A percentile compares a stretch with the other conserved stretches of the same genome.
These are phyloP conservation scores for Aspergillus japonicus DNA, from an alignment of 2,329 filamentous ascomycete species.

Conservation along the genomic window DNA sequence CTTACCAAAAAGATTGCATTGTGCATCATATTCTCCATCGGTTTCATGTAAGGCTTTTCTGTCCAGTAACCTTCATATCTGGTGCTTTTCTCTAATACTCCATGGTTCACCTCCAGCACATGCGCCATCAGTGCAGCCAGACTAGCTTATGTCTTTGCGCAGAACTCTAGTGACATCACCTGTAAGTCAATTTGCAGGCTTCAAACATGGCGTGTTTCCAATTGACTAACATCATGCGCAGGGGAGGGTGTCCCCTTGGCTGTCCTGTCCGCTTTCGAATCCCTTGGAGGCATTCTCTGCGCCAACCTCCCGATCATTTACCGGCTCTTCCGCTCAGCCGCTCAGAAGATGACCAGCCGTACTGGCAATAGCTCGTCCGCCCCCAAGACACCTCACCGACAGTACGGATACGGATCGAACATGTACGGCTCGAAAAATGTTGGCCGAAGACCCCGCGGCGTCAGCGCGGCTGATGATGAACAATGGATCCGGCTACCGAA, in stretches of 20 bases:
- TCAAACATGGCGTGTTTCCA: not conserved
- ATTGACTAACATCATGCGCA: not conserved
- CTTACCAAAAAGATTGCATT: slow-evolving; percentile 4
- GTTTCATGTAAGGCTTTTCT: not conserved
- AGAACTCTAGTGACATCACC: slow-evolving; percentile 7
- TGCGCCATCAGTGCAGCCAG: slow-evolving; percentile 10
- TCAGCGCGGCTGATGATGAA: not conserved
- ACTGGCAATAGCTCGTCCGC: not conserved
- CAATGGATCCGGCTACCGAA: slow-evolving; percentile 8
- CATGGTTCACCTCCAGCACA: not conserved
- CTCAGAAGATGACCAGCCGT: slow-evolving; percentile 5
- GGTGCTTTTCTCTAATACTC: not conserved
- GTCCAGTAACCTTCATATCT: not conserved
- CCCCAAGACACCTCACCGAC: not conserved
- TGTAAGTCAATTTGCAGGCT: not conserved
- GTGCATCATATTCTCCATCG: slow-evolving; percentile 3
- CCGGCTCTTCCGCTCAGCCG: slow-evolving; percentile 6
- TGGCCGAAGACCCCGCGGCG: not conserved
- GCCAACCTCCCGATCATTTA: slow-evolving; percentile 12
- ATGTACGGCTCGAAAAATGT: not conserved
- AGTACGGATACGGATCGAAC: slow-evolving; percentile 6
- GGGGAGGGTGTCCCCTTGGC: slow-evolving; percentile 9
- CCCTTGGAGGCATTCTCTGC: slow-evolving; percentile 6
- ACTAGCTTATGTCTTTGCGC: slow-evolving; percentile 5
- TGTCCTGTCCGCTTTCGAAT: slow-evolving; percentile 7